Base-by-base conservation (phyloP, 2,329 filamentous ascomycete species). In the Penicillium sumatraense region DNA sequence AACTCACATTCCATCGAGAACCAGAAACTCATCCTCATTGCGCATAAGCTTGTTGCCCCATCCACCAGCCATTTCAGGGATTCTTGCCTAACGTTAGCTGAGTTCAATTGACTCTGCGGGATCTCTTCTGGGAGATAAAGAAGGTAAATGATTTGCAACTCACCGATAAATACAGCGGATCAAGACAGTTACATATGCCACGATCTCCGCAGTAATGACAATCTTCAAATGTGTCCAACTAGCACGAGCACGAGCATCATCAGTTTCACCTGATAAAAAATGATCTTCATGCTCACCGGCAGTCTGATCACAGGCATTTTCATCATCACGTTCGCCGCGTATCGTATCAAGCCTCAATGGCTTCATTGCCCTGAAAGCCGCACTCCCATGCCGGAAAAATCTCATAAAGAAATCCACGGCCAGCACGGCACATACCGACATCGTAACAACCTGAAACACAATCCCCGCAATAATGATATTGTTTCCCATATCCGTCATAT, bases 381-480 rank as follows among this genome's bases (percentile, higher is more conserved):
- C 11, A 31, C 29, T 14, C 11, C n/a, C 29, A 2, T 11, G 11
- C 29, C 29, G n/a, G n/a, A n/a, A 31, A 5, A 26, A 26, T 14
- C 11, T 2, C 18, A 75, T 72, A 56, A 81, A 82, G 57, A 77
- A 66, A 6, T 75, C 65, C 33, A 82, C 70, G 0, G 41, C 61
- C 8, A 59, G 35, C 10, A 61, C 13, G 14, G 59, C 62, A 42
- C 59, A 74, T 36, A 72, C 50, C 2, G 58, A 42, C 50, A 75
- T 63, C n/a, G 79, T 77, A 26, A 77, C 72, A 42, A 85, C 81
- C 62, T 84, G 82, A 51, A 79, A 75, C 5, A 77, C 71, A 31
- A 85, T 75, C 58, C 82, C 82, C 1, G 81, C 76, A 47, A 83
- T 77, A 72, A 83, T 82, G 51, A 84, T 72, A 54, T 81, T 68